Evolutionary conservation across 208 protist genomes (phyloP), one percentile per base, ranked within the genome.

Genomic region (Leishmania lainsoni): DNA sequence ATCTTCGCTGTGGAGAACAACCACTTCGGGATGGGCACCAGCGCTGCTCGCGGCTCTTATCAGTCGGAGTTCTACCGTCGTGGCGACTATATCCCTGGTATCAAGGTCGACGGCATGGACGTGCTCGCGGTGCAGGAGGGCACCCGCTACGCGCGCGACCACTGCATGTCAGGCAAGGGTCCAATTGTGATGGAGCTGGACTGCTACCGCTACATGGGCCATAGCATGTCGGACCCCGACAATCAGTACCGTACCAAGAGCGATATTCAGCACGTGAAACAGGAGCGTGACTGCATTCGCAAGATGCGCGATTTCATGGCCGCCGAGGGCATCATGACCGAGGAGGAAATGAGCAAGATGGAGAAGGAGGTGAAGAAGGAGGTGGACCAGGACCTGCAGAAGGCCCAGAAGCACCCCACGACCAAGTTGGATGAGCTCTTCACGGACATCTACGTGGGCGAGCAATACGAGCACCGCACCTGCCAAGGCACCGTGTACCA

Each of bases 1-100:
- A 96, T 99, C 76, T 99, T 99, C 84, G 89, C 98, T 2, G 96
- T 97, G 88, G 99, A 99, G 90, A 99, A 99, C 93, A 99, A 99
- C 90, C 89, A 98, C 75, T 99, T 98, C 87, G 99, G 98, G 86
- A 99, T 99, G 99, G 99, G 98, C 76, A 99, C 99, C 22, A 95
- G 94, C 76, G 90, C 95, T 68, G 78, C 95, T 48, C 95, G 98
- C 79, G 90, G 96, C 20, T 90, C 95, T 52, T 97, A 91, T 80
- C 94, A 96, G 78, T 86, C 88, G 32, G 90, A 99, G 76, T 99
- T 99, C 91, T 99, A 99, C 93, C 96, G 91, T 66, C 97, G 98
- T 82, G 98, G 98, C 78, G 94, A 99, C 81, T 99, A 98, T 89
- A 93, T 99, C 75, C 97, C 99, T 45, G 99, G 99, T 74, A 92